Base-by-base conservation (phyloP, 176 grass and related monocot species). In the Pharus latifolius region DNA sequence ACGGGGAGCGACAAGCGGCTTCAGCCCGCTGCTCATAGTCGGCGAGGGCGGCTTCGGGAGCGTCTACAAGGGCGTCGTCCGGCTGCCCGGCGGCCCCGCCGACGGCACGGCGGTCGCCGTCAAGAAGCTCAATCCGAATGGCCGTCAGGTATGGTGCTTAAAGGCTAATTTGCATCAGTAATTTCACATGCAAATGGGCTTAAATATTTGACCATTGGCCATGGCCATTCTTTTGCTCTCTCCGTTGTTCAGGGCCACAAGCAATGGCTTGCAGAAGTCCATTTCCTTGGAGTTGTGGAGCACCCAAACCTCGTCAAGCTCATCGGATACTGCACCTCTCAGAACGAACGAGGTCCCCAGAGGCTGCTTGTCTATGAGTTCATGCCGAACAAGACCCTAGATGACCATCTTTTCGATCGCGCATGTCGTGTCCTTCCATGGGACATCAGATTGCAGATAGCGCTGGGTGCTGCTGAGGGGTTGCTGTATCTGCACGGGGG, bases 311-410 rank as follows among this genome's bases (percentile, higher is more conserved):
- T 92, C 34, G 74, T 92, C 45, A 88, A 79, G 56, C 82, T 92
- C 41, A 54, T 92, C 64, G 89, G 89, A 2, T 85, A 68, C 75
- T 85, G 89, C 65, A 23, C 74, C 3, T 11, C 60, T 14, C 51
- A 85, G 76, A 77, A 61, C 3, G 89, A 88, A 24, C 43, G 54
- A 58, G 85, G 74, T 8, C 66, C 58, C 23, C 85, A 88, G 58
- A 80, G 89, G 52, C 78, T 92, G 53, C 73, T 92, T 57, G 81
- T 92, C 15, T 92, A 92, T 57, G 90, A 92, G 49, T 92, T 92
- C 73, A 28, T 92, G 46, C 70, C 78, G 7, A 92, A 92, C 67
- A 92, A 77, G 61, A 85, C 74, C 41, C 85, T 92, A 51, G 90
- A 88, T 25, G 85, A 92, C 40, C 90, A 92, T 50, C 45, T 92